These are phyloP conservation scores for Aegilops bicornis DNA, from an alignment of 176 grass and related monocot species.

Conservation along the genomic window DNA sequence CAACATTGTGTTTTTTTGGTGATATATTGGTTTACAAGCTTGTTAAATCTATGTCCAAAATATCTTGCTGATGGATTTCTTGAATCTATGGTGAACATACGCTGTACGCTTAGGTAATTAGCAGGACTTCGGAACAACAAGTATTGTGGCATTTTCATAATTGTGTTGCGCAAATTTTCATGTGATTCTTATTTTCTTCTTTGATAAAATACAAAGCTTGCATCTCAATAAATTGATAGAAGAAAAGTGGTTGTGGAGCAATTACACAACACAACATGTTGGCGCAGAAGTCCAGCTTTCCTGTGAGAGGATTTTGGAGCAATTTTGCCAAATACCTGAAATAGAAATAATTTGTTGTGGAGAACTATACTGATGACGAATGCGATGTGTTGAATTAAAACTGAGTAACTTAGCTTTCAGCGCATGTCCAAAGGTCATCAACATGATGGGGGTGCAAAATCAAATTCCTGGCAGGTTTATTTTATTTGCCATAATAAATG, in stretches of 20 bases:
- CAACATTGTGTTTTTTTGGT: not conserved
- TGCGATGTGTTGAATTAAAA: not conserved
- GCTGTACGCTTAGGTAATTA: not conserved
- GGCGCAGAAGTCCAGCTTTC: too few relatives aligned
- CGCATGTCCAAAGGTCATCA: not conserved
- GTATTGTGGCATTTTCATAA: too few relatives aligned
- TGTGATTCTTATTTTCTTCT: not conserved
- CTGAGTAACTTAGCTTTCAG: conserved; percentile 9
- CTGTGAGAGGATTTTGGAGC: too few relatives aligned
- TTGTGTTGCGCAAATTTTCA: not conserved
- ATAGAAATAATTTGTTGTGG: too few relatives aligned
- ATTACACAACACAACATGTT: too few relatives aligned
- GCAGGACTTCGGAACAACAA: not conserved
- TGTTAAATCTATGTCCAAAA: not conserved
- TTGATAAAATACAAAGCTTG: not conserved
- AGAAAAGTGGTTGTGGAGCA: not conserved
- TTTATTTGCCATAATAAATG: not conserved
- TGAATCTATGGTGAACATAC: not conserved
- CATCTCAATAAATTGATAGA: not conserved
- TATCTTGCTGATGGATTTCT: not conserved
- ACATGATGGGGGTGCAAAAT: not conserved
- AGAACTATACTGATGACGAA: too few relatives aligned
- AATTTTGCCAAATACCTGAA: too few relatives aligned
- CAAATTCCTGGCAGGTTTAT: not conserved
- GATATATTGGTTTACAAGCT: not conserved